phyloP scores from a whole-genome alignment of 2,329 filamentous ascomycete species.

The Fusarium sp. region DNA sequence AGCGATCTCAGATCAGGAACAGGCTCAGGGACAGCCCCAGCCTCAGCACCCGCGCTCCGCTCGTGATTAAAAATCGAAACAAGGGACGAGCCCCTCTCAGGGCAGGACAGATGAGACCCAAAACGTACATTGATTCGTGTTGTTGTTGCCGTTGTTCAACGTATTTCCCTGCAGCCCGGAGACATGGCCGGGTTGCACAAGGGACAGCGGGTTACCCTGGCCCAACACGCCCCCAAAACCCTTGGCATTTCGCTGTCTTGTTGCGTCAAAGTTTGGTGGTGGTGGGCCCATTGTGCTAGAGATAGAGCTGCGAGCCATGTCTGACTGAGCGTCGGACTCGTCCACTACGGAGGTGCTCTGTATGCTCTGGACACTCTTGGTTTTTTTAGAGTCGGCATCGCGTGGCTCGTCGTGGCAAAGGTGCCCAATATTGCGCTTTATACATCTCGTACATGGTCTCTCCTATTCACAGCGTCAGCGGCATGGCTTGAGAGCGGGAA shows the following conservation, averaged over 20 bases:
- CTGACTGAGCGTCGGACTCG: constrained; percentile 70
- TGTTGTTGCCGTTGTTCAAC: constrained; percentile 68
- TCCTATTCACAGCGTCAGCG: constrained; percentile 71
- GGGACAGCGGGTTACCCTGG: constrained; percentile 71
- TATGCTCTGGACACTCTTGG: constrained; percentile 71
- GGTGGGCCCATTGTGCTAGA: constrained; percentile 70
- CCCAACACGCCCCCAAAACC: constrained; percentile 62
- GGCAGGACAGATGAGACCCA: constrained; percentile 44
- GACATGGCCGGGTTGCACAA: constrained; percentile 80
- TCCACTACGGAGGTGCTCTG: constrained; percentile 68
- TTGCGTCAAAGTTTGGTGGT: constrained; percentile 62
- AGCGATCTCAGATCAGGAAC: constrained; percentile 45
- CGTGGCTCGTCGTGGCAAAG: constrained; percentile 98
- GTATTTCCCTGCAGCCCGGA: constrained; percentile 77
- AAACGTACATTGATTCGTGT: constrained; percentile 82
- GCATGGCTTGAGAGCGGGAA: constrained; percentile 26
- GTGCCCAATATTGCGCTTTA: constrained; percentile 98
- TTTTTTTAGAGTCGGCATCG: constrained; percentile 85
- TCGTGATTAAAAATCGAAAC: constrained; percentile 45
- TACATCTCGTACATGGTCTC: constrained; percentile 95
- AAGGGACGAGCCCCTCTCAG: constrained; percentile 39
- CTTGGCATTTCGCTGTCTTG: constrained; percentile 58
- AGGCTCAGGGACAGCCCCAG: constrained; percentile 38
- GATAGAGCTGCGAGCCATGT: constrained; percentile 70
- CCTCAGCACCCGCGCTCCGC: constrained; percentile 46